These are phyloP conservation scores for Boletus huronensis DNA, from an alignment of 768 basidiomycete genomes.

Conservation along the genomic window DNA sequence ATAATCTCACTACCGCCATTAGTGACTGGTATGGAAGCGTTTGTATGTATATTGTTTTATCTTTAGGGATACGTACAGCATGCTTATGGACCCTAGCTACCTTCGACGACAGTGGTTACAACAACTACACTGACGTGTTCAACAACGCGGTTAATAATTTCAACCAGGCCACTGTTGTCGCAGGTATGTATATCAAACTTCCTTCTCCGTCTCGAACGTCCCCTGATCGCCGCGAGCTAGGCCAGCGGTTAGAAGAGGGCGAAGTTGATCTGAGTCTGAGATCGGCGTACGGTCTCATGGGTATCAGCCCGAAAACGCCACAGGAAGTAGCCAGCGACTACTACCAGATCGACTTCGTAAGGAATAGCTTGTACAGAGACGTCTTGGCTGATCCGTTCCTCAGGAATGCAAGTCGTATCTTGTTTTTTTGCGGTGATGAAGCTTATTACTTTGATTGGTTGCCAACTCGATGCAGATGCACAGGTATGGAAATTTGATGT, in stretches of 20 bases:
- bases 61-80: background rate
- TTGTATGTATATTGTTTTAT: constrained; percentile 34
- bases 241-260: constrained; percentile 11
- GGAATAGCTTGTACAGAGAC: background rate
- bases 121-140: constrained; percentile 47
- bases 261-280: constrained; percentile 53
- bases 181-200: constrained; percentile 40
- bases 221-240: constrained; percentile 19
- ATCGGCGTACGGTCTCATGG: constrained; percentile 51
- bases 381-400: constrained; percentile 1
- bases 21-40: constrained; percentile 45
- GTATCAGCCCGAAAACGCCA: constrained; percentile 41
- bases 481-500: constrained; percentile 19
- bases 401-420: constrained; percentile 28
- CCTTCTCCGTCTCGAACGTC: constrained; percentile 34
- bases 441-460: constrained; percentile 3
- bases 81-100: constrained; percentile 38
- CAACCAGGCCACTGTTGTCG: constrained; percentile 38
- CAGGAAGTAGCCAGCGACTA: constrained; percentile 57
- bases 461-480: constrained; percentile 14
- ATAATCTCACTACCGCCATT: constrained; percentile 43
- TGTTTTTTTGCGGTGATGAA: background rate
- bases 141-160: constrained; percentile 40
- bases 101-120: constrained; percentile 48
- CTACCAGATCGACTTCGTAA: constrained; percentile 43